Percentiles rank a stretch among this genome's conserved stretches.
Conservation (phyloP, 2,329 filamentous ascomycete species). For the Akanthomyces dipterigenus region DNA sequence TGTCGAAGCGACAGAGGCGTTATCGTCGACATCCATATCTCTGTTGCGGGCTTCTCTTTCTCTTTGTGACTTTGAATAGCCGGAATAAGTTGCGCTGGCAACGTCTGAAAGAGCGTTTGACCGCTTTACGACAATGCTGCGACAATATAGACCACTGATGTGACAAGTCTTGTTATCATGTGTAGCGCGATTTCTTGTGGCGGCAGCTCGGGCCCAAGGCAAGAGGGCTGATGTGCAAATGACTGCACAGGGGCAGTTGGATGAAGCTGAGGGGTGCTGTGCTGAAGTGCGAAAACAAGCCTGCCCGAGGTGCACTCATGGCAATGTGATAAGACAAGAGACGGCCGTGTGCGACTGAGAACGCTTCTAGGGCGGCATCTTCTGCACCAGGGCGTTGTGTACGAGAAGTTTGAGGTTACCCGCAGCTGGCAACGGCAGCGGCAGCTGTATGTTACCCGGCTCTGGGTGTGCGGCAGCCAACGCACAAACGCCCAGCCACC, state of each 20-base stretch:
- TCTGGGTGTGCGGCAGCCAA: no score
- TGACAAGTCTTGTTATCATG: not conserved
- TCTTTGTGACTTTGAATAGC: not conserved
- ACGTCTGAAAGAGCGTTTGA: not conserved
- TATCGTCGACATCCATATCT: conserved; percentile 18
- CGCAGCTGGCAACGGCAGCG: no score
- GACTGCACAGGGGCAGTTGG: not conserved
- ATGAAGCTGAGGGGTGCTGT: not conserved
- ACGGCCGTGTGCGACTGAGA: no score
- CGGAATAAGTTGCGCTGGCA: not conserved
- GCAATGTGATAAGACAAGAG: not conserved
- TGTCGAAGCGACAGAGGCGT: conserved; percentile 28
- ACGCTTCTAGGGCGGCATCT: no score
- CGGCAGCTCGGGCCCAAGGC: not conserved
- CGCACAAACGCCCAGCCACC: no score
- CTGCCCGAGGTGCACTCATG: no score
- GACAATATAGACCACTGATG: not conserved
- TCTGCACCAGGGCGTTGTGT: no score
- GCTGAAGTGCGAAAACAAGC: not conserved
- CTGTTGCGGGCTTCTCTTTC: not conserved
- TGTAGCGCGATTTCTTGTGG: no score
- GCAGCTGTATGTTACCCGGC: no score
- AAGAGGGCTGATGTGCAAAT: not conserved
- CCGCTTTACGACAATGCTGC: not conserved
- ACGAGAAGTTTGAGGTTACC: no score